Evolutionary conservation across 441 rosid genomes (phyloP).

Genomic region (Populus tomentosa): DNA sequence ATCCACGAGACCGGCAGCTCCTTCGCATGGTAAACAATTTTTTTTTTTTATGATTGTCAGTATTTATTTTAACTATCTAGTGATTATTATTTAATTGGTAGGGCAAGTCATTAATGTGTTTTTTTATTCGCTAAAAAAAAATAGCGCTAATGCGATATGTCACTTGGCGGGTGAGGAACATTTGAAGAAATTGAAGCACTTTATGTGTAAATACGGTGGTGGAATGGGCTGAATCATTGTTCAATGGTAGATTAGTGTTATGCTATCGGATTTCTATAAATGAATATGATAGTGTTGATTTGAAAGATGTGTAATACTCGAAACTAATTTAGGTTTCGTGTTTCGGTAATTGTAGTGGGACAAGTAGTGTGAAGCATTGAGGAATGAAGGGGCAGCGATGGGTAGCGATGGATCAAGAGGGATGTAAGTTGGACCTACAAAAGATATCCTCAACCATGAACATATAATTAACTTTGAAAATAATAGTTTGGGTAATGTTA

Average conservation of each 20-base stretch:
- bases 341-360: constrained; percentile 59
- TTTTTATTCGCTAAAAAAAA: not conserved
- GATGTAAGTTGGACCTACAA: constrained; percentile 38
- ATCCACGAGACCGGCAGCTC: constrained; percentile 57
- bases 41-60: not conserved
- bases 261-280: not conserved
- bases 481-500: constrained; percentile 34
- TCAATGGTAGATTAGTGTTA: not conserved
- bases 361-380: constrained; percentile 52
- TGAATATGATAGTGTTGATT: not conserved
- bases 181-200: constrained; percentile 70
- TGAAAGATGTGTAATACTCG: not conserved
- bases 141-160: constrained; percentile 44
- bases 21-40: constrained; percentile 66
- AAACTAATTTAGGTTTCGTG: not conserved
- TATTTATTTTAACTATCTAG: not conserved
- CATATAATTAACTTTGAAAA: constrained; percentile 44
- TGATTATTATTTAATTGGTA: not conserved
- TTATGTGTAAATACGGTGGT: constrained; percentile 71
- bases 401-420: constrained; percentile 32
- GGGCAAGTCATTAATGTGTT: not conserved
- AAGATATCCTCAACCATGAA: constrained; percentile 74
- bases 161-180: constrained; percentile 54
- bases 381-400: constrained; percentile 37
- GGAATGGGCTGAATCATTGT: constrained; percentile 36